Conservation (phyloP, 345 rosid species). For the Eucalyptus shirleyi region DNA sequence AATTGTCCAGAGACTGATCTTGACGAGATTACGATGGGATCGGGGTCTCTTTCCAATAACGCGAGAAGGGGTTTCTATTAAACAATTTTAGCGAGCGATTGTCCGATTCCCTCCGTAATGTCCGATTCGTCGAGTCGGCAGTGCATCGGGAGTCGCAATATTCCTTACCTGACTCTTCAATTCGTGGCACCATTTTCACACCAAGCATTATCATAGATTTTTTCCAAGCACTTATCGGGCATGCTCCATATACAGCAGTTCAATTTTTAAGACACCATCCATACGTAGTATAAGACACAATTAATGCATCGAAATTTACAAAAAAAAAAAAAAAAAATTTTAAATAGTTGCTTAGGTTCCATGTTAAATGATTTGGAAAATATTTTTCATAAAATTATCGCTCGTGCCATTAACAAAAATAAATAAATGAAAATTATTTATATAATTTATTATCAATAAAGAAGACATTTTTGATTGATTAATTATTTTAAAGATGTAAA, state of each 20-base stretch:
- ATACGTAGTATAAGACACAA: background rate
- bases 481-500: too few species aligned
- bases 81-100: background rate
- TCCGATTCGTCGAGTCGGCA: accelerated
- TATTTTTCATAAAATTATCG: too few species aligned
- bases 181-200: background rate
- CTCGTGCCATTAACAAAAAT: too few species aligned
- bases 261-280: background rate
- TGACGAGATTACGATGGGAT: background rate
- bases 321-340: too few species aligned
- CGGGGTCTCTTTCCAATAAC: background rate
- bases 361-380: too few species aligned
- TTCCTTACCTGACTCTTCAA: background rate
- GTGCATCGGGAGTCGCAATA: background rate
- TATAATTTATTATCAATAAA: too few species aligned
- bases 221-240: background rate
- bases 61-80: background rate
- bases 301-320: background rate
- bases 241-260: background rate
- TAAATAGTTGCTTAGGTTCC: too few species aligned
- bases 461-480: too few species aligned
- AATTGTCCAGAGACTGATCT: too few species aligned
- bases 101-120: background rate
- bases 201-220: background rate
- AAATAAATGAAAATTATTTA: too few species aligned